Evolutionary conservation across 306 rosid species (phyloP).

Genomic region (Lagenaria siceraria): DNA sequence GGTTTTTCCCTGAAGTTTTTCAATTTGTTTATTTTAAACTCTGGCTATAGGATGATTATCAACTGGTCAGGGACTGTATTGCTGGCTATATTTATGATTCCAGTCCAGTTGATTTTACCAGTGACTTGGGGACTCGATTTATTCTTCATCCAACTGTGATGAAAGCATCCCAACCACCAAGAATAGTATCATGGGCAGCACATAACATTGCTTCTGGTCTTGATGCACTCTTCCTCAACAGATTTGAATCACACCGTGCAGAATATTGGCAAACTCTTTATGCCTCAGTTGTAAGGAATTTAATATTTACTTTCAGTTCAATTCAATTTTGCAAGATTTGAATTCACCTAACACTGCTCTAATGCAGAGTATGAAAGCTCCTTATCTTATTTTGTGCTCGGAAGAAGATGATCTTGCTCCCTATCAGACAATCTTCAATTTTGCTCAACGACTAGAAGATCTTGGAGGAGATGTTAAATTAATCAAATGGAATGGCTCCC

Average conservation of each 20-base stretch:
- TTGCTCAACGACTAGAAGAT: slow-evolving; percentile 48
- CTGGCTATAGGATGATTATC: slow-evolving; percentile 48
- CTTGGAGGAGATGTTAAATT: slow-evolving; percentile 79
- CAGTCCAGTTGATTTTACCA: slow-evolving; percentile 92
- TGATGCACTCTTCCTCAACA: slow-evolving; percentile 71
- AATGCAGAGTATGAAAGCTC: slow-evolving; percentile 75
- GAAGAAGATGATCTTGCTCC: slow-evolving; percentile 84
- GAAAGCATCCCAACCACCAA: slow-evolving; percentile 71
- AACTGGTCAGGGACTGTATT: slow-evolving; percentile 65
- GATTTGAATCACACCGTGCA: slow-evolving; percentile 88
- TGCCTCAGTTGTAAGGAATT: slow-evolving; percentile 60
- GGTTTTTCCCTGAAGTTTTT: neutral
- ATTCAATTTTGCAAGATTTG: neutral
- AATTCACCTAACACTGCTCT: slow-evolving; percentile 10
- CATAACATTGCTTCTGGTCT: slow-evolving; percentile 78
- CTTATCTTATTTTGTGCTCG: slow-evolving; percentile 78
- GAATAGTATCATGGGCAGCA: slow-evolving; percentile 64
- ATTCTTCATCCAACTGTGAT: slow-evolving; percentile 66
- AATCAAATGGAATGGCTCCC: slow-evolving; percentile 70
- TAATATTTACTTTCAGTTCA: neutral
- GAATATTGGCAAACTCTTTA: slow-evolving; percentile 91
- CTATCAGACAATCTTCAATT: slow-evolving; percentile 57
- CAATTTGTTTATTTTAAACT: neutral
- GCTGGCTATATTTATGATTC: slow-evolving; percentile 88
- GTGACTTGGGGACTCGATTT: slow-evolving; percentile 81